Evolutionary conservation across 116 monocot genomes (phyloP).

Genomic region (Papilionanthe hybrid): DNA sequence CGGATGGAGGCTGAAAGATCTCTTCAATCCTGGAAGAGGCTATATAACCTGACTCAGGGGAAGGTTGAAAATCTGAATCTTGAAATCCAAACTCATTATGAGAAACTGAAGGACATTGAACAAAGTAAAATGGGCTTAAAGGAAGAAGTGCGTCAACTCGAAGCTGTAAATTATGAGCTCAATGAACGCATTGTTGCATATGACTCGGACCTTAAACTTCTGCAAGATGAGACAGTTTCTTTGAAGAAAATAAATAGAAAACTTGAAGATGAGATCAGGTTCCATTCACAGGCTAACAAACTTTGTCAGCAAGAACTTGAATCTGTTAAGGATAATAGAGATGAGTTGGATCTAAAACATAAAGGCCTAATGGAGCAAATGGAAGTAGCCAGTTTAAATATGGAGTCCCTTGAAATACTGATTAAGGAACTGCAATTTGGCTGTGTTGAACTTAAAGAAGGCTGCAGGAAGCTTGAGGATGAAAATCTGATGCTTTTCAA

Average conservation of each 20-base stretch:
- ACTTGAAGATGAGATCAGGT: conserved; percentile 29
- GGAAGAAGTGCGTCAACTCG: conserved; percentile 19
- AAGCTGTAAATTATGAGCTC: conserved; percentile 16
- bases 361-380: conserved; percentile 39
- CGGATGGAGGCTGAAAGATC: conserved; percentile 35
- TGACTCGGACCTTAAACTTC: conserved; percentile 12
- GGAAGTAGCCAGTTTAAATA: conserved; percentile 30
- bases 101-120: conserved; percentile 50
- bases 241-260: conserved; percentile 22
- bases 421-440: conserved; percentile 49
- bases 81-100: conserved; percentile 33
- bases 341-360: conserved; percentile 28
- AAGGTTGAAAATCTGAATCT: conserved; percentile 28
- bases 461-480: conserved; percentile 43
- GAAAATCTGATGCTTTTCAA: conserved; percentile 38
- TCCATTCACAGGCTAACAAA: conserved; percentile 31
- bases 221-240: conserved; percentile 25
- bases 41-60: conserved; percentile 42
- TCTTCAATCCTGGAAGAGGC: conserved; percentile 36
- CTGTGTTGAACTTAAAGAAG: conserved; percentile 50
- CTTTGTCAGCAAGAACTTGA: conserved; percentile 35
- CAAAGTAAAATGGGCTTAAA: conserved; percentile 19
- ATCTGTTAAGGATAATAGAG: conserved; percentile 23
- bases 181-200: conserved; percentile 17
- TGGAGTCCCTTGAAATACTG: conserved; percentile 35